A percentile compares a stretch with the other conserved stretches of the same genome.
These are phyloP conservation scores for Trifolium repens DNA, from an alignment of 306 rosid species.

Conservation along the genomic window DNA sequence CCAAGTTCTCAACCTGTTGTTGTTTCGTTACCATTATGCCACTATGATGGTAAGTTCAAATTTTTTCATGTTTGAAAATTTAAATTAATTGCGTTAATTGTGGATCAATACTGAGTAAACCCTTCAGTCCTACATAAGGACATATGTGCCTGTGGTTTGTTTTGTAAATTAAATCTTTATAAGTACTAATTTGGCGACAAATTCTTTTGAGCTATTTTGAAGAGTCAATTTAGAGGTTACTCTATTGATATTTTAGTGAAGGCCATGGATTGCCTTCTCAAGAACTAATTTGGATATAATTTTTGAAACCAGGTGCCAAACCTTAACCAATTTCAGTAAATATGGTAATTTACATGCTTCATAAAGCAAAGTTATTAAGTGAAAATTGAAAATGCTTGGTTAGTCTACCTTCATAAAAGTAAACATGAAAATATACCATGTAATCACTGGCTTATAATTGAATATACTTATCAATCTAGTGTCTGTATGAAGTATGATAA, in stretches of 20 bases:
- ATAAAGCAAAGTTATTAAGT: neutral
- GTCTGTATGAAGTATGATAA: constrained; percentile 5
- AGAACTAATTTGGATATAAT: constrained; percentile 1
- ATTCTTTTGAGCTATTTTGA: constrained; percentile 5
- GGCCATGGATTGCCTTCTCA: neutral
- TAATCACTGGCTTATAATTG: neutral
- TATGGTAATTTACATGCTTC: neutral
- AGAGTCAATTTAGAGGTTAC: constrained; percentile 4
- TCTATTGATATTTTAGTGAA: neutral
- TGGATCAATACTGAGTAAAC: neutral
- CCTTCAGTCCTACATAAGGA: constrained; percentile 14
- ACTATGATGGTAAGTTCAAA: constrained; percentile 76
- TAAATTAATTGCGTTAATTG: constrained; percentile 17
- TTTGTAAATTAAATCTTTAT: neutral
- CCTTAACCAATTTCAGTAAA: neutral
- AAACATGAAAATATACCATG: constrained; percentile 20
- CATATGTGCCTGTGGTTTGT: neutral
- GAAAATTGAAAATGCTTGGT: constrained; percentile 11
- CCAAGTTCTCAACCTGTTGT: constrained; percentile 66
- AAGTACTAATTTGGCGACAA: neutral
- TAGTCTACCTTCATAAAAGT: neutral
- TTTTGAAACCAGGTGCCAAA: constrained; percentile 12
- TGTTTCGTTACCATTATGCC: constrained; percentile 80
- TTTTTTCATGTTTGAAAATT: neutral
- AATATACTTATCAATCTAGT: constrained; percentile 5